Base-by-base conservation (phyloP, 257 asterid genomes). In the Petunia secreta region DNA sequence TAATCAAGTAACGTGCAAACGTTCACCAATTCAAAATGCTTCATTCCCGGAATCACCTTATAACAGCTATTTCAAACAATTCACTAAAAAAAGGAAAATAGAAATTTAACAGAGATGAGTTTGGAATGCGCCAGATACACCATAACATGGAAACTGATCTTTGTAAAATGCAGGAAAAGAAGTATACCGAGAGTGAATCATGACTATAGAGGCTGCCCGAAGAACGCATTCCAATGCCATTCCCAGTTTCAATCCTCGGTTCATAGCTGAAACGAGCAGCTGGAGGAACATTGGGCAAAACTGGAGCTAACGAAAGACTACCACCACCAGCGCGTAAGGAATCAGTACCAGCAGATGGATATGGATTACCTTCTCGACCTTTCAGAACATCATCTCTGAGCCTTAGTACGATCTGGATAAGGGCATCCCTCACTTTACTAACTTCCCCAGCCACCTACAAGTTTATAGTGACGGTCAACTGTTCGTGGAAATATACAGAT, bases 381-480 rank as follows among this genome's bases (percentile, higher is more conserved):
- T 88, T 90, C 75, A 95, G 83, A 65, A 92, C 92, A 85, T 93
- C 97, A 77, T 91, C 97, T 77, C 99, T 89, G 40, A 95, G 98
- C 91, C 97, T 90, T 88, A 93, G 78, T 81, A 92, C 87, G 82
- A 95, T 92, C 86, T 93, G 97, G 86, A 93, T 86, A 81, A 95
- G 97, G 64, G 99, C 97, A 84, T 95, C 97, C 87, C 98, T 93
- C 73, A 95, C 84, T 78, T 82, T 82, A 81, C 92, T 85, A 82
- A 92, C 88, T 84, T 89, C 91, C 66, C 99, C 99, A 86, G 67
- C 82, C 39, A 95, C 89, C 99, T 95, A 79, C 75, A 78, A 6
- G 65, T 58, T 80, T n/a, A 65, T 80, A 54, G 75, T 37, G 76
- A 81, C 69, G 50, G 63, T 81, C 65, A 84, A 69, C 48, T 15